phyloP scores from a whole-genome alignment of 2,329 filamentous ascomycete genomes.

The Exophiala sp. region DNA sequence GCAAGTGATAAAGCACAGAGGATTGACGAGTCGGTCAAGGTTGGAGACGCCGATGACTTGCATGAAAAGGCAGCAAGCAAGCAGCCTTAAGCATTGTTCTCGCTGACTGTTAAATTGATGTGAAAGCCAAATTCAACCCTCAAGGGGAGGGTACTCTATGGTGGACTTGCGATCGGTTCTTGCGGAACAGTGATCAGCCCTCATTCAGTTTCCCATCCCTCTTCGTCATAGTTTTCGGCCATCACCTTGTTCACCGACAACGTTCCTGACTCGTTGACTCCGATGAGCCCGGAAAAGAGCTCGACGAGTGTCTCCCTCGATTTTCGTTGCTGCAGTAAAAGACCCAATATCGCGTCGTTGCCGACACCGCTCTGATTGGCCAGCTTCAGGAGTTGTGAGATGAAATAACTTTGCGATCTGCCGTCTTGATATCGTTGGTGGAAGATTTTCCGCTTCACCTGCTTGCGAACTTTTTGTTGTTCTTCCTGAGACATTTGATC shows the following conservation, averaged over 20 bases:
- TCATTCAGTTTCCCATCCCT: too few relatives aligned
- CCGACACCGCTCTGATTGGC: background rate
- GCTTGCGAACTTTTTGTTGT: background rate
- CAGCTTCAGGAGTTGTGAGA: background rate
- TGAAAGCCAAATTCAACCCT: too few relatives aligned
- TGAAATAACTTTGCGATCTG: background rate
- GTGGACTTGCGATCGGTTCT: too few relatives aligned
- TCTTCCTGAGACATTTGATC: background rate
- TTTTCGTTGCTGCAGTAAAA: background rate
- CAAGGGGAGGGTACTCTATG: too few relatives aligned
- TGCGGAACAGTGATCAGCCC: too few relatives aligned
- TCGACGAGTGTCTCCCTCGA: background rate
- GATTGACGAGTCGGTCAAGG: conserved; percentile 4
- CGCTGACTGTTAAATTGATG: too few relatives aligned
- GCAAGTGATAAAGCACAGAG: conserved; percentile 1
- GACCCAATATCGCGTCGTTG: background rate
- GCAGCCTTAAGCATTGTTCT: background rate
- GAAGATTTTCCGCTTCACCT: background rate
- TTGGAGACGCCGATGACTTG: conserved; percentile 1
- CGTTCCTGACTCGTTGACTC: background rate
- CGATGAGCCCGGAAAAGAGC: background rate
- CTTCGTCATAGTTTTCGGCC: too few relatives aligned
- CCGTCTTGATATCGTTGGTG: background rate
- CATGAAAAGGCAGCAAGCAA: conserved; percentile 6
- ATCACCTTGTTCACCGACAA: background rate